Evolutionary conservation across 768 basidiomycete genomes (phyloP).

Genomic region (Rhizopogon salebrosus): DNA sequence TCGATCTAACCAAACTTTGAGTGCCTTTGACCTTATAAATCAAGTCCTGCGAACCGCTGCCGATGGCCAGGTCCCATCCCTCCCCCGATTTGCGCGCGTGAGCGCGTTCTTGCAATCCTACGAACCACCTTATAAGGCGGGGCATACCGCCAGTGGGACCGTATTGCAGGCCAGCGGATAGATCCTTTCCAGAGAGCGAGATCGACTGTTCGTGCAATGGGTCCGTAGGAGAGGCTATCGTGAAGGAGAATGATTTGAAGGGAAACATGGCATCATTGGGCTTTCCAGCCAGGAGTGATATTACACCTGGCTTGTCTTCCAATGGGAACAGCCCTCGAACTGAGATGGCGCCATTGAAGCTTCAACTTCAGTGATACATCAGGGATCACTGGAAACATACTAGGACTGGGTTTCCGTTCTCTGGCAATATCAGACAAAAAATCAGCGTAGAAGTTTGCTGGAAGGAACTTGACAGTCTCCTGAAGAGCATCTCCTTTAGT

Average conservation of each 20-base stretch:
- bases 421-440: constrained; percentile 65
- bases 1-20: neutral
- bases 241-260: constrained; percentile 74
- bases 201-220: constrained; percentile 42
- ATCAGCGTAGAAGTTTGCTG: constrained; percentile 47
- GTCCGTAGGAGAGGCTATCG: constrained; percentile 45
- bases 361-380: neutral
- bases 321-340: constrained; percentile 71
- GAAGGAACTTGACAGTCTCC: constrained; percentile 26
- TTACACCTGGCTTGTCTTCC: constrained; percentile 71
- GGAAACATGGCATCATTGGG: constrained; percentile 91
- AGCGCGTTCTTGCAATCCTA: constrained; percentile 60
- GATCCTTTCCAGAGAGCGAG: constrained; percentile 50
- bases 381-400: constrained; percentile 30
- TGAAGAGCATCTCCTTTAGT: neutral
- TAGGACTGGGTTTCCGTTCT: constrained; percentile 57
- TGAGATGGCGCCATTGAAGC: constrained; percentile 20
- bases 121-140: constrained; percentile 62
- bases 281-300: constrained; percentile 86
- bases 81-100: constrained; percentile 60
- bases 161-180: constrained; percentile 72
- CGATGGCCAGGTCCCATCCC: constrained; percentile 76
- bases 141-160: constrained; percentile 66
- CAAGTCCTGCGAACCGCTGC: constrained; percentile 84
- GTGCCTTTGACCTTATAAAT: constrained; percentile 64